Evolutionary conservation across 768 basidiomycete genomes (phyloP), one percentile per base, ranked within the genome.

Genomic region (Leccinum fibrillosum): DNA sequence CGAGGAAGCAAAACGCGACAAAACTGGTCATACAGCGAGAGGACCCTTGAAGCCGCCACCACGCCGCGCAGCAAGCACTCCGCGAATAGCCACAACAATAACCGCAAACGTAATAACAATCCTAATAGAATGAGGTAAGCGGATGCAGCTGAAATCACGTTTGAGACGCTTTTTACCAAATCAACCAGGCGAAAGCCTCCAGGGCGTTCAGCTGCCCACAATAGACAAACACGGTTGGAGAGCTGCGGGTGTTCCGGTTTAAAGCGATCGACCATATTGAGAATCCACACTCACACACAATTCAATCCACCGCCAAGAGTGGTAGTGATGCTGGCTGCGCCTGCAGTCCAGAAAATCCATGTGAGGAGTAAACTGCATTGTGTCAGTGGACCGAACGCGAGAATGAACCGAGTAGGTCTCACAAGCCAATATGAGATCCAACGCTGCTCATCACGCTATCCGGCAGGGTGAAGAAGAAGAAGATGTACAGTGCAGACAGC

Each of bases 331-430:
- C 86, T 79, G 1, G 88, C 86, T 1, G 89, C 88, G 2, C 80
- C 89, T 0, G 89, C 84, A 3, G 83, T 77, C 90, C 90, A 93
- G 59, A 90, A 77, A 37, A 92, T 77, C 88, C 89, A 92, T 1
- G 89, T 89, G 19, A 92, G 13, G 51, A 77, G 57, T 51, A 91
- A 71, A 73, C 89, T 90, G 60, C n/a, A 37, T 26, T 17, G 12
- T 21, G 55, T 66, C 48, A 66, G 51, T 19, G 34, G 53, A 42
- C 21, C 23, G 11, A 50, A 51, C 45, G 2, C 23, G 23, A 23
- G 10, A 44, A 5, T n/a, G 44, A 28, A 49, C 58, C 52, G 21
- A 44, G 45, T 32, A 54, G 32, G 52, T 6, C 88, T 60, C 63
- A 90, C 89, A 84, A 88, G 58, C 83, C 60, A 28, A 81, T 71